Percentiles rank a stretch among this genome's conserved stretches.
Conservation (phyloP, 352 stramenopile genomes). For the Phytophthora cryptogea region DNA sequence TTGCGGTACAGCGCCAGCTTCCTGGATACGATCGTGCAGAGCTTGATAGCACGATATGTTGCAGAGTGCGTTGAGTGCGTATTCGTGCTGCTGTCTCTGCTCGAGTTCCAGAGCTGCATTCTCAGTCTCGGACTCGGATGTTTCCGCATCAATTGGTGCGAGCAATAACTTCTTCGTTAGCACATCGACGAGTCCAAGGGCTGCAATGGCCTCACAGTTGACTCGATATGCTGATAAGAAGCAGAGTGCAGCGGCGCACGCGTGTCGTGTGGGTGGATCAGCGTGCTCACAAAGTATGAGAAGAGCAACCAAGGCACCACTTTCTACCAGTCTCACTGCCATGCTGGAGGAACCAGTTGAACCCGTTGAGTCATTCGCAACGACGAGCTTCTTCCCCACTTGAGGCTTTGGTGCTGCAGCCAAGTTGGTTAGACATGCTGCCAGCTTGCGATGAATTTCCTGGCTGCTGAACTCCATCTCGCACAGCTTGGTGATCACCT, state of each 20-base stretch:
- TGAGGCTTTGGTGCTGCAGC: constrained; percentile 55
- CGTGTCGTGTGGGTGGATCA: constrained; percentile 70
- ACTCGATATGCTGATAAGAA: constrained; percentile 64
- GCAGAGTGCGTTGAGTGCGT: constrained; percentile 76
- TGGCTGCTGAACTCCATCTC: constrained; percentile 87
- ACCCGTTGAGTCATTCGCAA: constrained; percentile 1
- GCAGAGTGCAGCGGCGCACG: constrained; percentile 72
- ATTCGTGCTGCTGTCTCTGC: constrained; percentile 65
- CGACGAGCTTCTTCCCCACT: constrained; percentile 19
- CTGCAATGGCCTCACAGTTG: constrained; percentile 81
- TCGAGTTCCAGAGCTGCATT: constrained; percentile 50
- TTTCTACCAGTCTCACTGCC: constrained; percentile 57
- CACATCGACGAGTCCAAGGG: constrained; percentile 69
- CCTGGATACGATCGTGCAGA: constrained; percentile 76
- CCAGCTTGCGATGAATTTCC: constrained; percentile 72
- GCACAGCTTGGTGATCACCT: constrained; percentile 87
- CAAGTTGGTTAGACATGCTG: constrained; percentile 80
- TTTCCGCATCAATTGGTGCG: constrained; percentile 16
- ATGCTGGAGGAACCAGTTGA: constrained; percentile 18
- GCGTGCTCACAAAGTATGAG: constrained; percentile 75
- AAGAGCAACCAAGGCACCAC: constrained; percentile 64
- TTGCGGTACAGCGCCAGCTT: constrained; percentile 52
- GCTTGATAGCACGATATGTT: constrained; percentile 68
- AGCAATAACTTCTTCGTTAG: constrained; percentile 60
- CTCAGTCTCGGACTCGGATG: constrained; percentile 5